phyloP scores from a whole-genome alignment of 2,329 filamentous ascomycete genomes.

The Alternaria conjuncta region DNA sequence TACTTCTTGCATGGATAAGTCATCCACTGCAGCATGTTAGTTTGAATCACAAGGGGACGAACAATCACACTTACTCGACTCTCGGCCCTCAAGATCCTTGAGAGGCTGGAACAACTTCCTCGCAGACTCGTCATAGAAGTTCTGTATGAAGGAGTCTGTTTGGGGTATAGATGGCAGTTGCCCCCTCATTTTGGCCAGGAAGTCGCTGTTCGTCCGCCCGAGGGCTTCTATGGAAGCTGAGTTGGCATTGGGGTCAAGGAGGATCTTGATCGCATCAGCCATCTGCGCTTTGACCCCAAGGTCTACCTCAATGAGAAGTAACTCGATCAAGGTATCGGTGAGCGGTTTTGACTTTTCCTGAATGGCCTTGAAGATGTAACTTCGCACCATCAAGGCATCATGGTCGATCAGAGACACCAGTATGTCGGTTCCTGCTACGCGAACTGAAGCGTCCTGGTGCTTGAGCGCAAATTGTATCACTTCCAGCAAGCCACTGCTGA shows the following conservation, averaged over 20 bases:
- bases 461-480: slow-evolving; percentile 93
- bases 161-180: slow-evolving; percentile 64
- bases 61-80: slow-evolving; percentile 53
- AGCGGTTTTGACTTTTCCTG: slow-evolving; percentile 84
- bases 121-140: slow-evolving; percentile 89
- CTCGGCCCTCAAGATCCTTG: slow-evolving; percentile 74
- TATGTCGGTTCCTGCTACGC: slow-evolving; percentile 92
- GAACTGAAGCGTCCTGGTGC: slow-evolving; percentile 80
- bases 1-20: slow-evolving; percentile 81
- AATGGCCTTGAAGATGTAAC: slow-evolving; percentile 90
- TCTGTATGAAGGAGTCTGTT: slow-evolving; percentile 82
- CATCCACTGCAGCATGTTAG: slow-evolving; percentile 62
- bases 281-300: slow-evolving; percentile 95
- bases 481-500: slow-evolving; percentile 81
- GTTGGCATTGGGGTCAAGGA: slow-evolving; percentile 76
- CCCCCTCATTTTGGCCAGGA: slow-evolving; percentile 66
- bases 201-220: slow-evolving; percentile 69
- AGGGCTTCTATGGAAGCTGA: slow-evolving; percentile 66
- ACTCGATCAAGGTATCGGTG: slow-evolving; percentile 90
- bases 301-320: slow-evolving; percentile 89
- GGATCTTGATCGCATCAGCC: slow-evolving; percentile 91
- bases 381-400: slow-evolving; percentile 90
- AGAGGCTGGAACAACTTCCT: slow-evolving; percentile 86
- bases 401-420: slow-evolving; percentile 94
- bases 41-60: not conserved